Percentiles rank a stretch among this genome's conserved stretches.
phyloP scores from a whole-genome alignment of 805 yeast genomes.

The Myxozyma lipomycoides region DNA sequence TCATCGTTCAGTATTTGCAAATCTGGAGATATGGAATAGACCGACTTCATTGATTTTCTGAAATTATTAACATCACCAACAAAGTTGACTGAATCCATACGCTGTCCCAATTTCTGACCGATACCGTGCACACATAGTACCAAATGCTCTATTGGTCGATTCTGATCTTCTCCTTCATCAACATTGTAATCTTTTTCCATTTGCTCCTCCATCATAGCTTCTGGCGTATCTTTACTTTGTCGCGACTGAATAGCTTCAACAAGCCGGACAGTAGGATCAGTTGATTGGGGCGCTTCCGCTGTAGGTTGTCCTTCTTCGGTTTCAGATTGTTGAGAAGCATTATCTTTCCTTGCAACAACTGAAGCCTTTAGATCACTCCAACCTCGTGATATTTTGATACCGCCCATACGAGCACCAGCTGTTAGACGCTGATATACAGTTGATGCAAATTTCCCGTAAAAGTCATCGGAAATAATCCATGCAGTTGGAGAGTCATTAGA shows the following conservation, averaged over 20 bases:
- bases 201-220: constrained; percentile 25
- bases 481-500: constrained; percentile 29
- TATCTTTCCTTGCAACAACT: not conserved
- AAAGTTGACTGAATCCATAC: constrained; percentile 78
- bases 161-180: constrained; percentile 22
- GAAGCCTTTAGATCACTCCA: constrained; percentile 18
- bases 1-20: constrained; percentile 26
- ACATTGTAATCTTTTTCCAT: constrained; percentile 33
- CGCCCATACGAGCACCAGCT: constrained; percentile 30
- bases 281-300: not conserved
- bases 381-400: constrained; percentile 32
- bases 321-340: not conserved
- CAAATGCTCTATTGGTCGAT: constrained; percentile 53
- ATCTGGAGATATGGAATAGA: constrained; percentile 25
- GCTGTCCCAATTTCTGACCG: constrained; percentile 80
- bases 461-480: constrained; percentile 30
- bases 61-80: constrained; percentile 48
- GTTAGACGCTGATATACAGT: constrained; percentile 25
- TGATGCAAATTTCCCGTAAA: constrained; percentile 28
- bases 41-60: constrained; percentile 27
- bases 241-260: constrained; percentile 7
- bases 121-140: constrained; percentile 92
- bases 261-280: constrained; percentile 7
- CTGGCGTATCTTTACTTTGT: constrained; percentile 2
- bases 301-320: not conserved